Percentiles rank a stretch among this genome's conserved stretches.
Conservation (phyloP, 257 asterid species). For the Penstemon davidsonii region DNA sequence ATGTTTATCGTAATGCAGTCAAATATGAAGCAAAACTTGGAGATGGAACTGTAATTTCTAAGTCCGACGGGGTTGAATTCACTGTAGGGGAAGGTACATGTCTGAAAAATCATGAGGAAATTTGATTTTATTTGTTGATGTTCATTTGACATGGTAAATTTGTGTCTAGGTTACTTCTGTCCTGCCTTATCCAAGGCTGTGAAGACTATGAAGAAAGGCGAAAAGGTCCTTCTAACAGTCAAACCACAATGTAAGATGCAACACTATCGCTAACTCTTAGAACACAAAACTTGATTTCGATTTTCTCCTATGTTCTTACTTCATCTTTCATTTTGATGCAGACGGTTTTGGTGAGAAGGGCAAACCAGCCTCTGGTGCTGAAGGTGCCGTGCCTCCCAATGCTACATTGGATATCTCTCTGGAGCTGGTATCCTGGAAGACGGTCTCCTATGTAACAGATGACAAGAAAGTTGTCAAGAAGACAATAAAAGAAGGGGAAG, state of each 20-base stretch:
- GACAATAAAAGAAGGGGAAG: slow-evolving; percentile 57
- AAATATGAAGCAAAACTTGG: slow-evolving; percentile 59
- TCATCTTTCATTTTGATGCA: slow-evolving; percentile 22
- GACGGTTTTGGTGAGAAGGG: slow-evolving; percentile 72
- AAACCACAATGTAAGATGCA: slow-evolving; percentile 53
- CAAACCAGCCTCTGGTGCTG: slow-evolving; percentile 43
- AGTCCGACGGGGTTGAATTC: slow-evolving; percentile 59
- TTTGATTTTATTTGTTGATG: not conserved
- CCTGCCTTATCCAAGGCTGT: slow-evolving; percentile 62
- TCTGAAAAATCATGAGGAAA: not conserved
- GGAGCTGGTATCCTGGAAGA: slow-evolving; percentile 57
- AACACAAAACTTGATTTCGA: not conserved
- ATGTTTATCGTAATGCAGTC: slow-evolving; percentile 34
- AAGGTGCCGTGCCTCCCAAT: slow-evolving; percentile 54
- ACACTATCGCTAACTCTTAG: not conserved
- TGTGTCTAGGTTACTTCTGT: slow-evolving; percentile 49
- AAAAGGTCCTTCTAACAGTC: slow-evolving; percentile 52
- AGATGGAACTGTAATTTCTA: slow-evolving; percentile 52
- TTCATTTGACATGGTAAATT: not conserved
- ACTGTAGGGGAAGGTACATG: slow-evolving; percentile 53
- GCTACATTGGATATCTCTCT: slow-evolving; percentile 39
- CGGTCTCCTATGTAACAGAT: slow-evolving; percentile 45
- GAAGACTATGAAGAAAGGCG: slow-evolving; percentile 67
- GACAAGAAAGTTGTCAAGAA: slow-evolving; percentile 51
- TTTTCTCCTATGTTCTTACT: not conserved